phyloP scores from a whole-genome alignment of 208 protist genomes.

The Crithidia acanthocephali region DNA sequence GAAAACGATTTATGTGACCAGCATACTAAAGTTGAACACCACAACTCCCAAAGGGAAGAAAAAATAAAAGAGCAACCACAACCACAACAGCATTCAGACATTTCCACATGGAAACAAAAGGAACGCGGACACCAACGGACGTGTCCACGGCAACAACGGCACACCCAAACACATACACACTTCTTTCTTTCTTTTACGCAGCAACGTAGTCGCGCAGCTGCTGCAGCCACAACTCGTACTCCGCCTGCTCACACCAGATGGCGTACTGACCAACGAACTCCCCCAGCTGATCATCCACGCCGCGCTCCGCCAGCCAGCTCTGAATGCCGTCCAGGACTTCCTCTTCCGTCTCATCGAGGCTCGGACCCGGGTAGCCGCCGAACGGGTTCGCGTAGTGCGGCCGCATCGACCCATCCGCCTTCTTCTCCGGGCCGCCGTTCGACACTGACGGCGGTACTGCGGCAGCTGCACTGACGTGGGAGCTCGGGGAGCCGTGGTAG shows the following conservation, averaged over 20 bases:
- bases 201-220: conserved; percentile 85
- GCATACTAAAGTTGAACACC: neutral
- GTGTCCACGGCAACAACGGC: neutral
- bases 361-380: conserved; percentile 76
- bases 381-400: conserved; percentile 68
- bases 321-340: conserved; percentile 84
- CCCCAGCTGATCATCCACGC: conserved; percentile 81
- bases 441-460: neutral
- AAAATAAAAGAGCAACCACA: too few relatives aligned
- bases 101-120: neutral
- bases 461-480: neutral
- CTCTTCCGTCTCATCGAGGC: conserved; percentile 81
- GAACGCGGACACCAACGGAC: neutral
- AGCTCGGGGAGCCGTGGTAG: conserved; percentile 50
- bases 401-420: conserved; percentile 1
- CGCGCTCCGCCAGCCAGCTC: conserved; percentile 76
- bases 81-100: too few relatives aligned
- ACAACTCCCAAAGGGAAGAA: too few relatives aligned
- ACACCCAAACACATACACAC: neutral
- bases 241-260: conserved; percentile 82
- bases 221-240: conserved; percentile 89
- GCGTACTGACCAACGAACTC: conserved; percentile 86
- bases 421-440: neutral
- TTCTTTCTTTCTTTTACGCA: conserved; percentile 39
- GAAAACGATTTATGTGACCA: neutral